These are phyloP conservation scores for Fomitopsis betulina DNA, from an alignment of 1,284 basidiomycete species.

Conservation along the genomic window DNA sequence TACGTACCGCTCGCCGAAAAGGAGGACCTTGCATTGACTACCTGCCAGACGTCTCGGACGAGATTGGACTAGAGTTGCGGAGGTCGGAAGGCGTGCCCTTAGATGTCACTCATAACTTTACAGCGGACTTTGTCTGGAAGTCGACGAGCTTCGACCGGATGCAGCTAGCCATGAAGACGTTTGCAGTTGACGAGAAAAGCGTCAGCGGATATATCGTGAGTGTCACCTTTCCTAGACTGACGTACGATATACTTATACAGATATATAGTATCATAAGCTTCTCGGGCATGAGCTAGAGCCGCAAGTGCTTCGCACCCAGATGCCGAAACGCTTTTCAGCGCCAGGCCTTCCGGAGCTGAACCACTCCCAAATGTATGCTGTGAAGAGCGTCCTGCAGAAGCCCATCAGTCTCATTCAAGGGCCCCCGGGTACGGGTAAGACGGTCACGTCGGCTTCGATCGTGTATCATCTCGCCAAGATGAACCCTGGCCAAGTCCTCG, in stretches of 20 bases:
- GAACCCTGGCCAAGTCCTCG: slow-evolving; percentile 98
- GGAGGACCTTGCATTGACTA: slow-evolving; percentile 13
- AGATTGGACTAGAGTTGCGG: slow-evolving; percentile 92
- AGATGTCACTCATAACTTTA: slow-evolving; percentile 93
- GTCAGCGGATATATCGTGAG: slow-evolving; percentile 96
- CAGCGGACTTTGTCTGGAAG: slow-evolving; percentile 99
- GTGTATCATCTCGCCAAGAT: slow-evolving; percentile 99
- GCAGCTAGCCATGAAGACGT: slow-evolving; percentile 99
- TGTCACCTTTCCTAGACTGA: slow-evolving; percentile 3
- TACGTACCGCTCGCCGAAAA: slow-evolving; percentile 33
- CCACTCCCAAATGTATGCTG: slow-evolving; percentile 98
- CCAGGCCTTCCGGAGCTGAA: slow-evolving; percentile 98
- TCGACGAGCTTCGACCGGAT: slow-evolving; percentile 98
- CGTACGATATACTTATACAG: slow-evolving; percentile 4
- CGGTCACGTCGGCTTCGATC: slow-evolving; percentile 98
- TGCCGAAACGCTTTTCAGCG: slow-evolving; percentile 97
- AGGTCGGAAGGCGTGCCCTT: slow-evolving; percentile 92
- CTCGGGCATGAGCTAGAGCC: slow-evolving; percentile 95
- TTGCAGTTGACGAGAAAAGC: slow-evolving; percentile 98
- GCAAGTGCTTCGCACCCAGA: slow-evolving; percentile 84
- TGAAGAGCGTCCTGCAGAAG: slow-evolving; percentile 97
- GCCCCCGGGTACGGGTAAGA: slow-evolving; percentile 98
- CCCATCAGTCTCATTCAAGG: slow-evolving; percentile 98
- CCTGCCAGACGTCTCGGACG: slow-evolving; percentile 86
- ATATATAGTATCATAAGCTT: slow-evolving; percentile 91